Base-by-base conservation (phyloP, 1,284 basidiomycete genomes). In the Wallemia hederae region DNA sequence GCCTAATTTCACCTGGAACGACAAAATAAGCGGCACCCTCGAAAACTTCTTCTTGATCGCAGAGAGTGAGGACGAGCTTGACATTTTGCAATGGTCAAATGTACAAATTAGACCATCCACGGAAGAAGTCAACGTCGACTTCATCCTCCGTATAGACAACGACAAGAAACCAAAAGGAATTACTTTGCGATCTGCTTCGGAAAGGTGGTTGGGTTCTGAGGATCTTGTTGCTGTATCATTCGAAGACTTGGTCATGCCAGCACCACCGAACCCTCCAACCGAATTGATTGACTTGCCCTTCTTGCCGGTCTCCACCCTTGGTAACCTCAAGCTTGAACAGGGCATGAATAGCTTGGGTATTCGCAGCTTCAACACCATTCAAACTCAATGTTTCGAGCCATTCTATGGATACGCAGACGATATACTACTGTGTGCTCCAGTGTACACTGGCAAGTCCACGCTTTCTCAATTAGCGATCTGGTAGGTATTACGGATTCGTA, bases 1-100 rank as follows among this genome's bases (percentile, higher is more conserved):
- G 24, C 79, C 80, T 24, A 72, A 75, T 9, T 99, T 98, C 68
- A 78, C 77, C n/a, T 98, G 94, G 94, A 85, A 76, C 66, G 68
- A 74, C 27, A 83, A 80, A 68, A 67, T 82, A 2, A 90, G 94
- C 65, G 85, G 84, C 0, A 74, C 73, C 1, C 73, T 75, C 0
- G 88, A 98, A 70, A 83, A 88, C 0, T 96, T 98, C 72, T 94
- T 89, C 80, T 72, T 98, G 59, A 98, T 94, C 92, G 74, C 96
- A 3, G 90, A 98, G 72, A 88, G 92, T 66, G 76, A 83, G 29
- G 77, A 84, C 56, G 83, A 81, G 9, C 66, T 77, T 22, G 77
- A 79, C 39, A 94, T 98, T 65, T 75, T 92, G n/a, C 87, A 94
- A 67, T 77, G 85, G 64, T 74, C 81, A 0, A 80, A 82, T 66